Percentiles rank a stretch among this genome's conserved stretches.
phyloP scores from a whole-genome alignment of 345 rosid genomes.

The Dovyalis caffra region DNA sequence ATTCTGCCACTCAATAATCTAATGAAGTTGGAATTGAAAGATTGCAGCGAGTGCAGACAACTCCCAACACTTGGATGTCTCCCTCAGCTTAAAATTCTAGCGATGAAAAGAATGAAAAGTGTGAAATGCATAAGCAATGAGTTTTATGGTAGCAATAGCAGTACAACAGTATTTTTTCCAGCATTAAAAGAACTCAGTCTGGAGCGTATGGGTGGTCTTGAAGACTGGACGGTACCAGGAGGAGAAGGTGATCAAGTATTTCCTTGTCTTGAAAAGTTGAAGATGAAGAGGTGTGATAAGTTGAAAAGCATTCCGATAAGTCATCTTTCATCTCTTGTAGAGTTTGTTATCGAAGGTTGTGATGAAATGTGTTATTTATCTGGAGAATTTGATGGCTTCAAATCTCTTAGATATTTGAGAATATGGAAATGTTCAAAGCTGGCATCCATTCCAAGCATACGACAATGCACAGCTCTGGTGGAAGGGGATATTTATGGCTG shows the following conservation, averaged over 20 bases:
- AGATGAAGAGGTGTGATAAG: neutral
- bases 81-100: neutral
- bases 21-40: too few relatives aligned
- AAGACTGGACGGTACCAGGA: conserved; percentile 2
- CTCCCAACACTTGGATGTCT: conserved; percentile 3
- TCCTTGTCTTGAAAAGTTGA: conserved; percentile 17
- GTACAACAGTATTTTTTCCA: neutral
- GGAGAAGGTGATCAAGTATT: neutral
- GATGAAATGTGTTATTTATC: neutral
- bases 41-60: neutral
- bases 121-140: neutral
- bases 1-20: too few relatives aligned
- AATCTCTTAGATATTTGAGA: neutral
- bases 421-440: accelerated
- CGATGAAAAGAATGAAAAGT: neutral
- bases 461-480: too few relatives aligned
- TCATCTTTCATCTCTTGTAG: neutral
- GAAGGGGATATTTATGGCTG: too few relatives aligned
- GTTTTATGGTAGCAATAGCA: neutral
- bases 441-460: neutral
- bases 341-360: neutral
- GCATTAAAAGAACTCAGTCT: neutral
- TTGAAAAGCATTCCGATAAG: conserved; percentile 7
- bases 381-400: neutral
- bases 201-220: neutral